These are phyloP conservation scores for Crotalaria pallida DNA, from an alignment of 306 rosid genomes.

Conservation along the genomic window DNA sequence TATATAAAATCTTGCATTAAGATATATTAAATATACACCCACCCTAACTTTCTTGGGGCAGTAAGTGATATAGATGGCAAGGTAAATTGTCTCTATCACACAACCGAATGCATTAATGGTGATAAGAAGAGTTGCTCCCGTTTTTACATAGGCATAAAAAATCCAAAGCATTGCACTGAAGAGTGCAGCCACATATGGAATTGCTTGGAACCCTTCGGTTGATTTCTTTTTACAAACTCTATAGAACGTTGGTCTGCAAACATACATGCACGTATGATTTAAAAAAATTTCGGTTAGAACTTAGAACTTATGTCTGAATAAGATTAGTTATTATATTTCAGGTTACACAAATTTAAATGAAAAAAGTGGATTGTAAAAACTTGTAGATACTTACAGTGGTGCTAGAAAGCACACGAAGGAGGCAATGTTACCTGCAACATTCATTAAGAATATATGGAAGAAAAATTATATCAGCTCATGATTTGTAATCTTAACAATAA, in stretches of 20 bases:
- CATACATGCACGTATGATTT: neutral
- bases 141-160: slow-evolving; percentile 66
- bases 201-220: slow-evolving; percentile 84
- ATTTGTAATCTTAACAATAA: neutral
- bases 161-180: slow-evolving; percentile 90
- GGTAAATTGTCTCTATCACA: slow-evolving; percentile 79
- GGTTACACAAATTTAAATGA: neutral
- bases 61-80: slow-evolving; percentile 62
- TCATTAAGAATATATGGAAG: neutral
- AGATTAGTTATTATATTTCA: neutral
- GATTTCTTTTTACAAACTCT: slow-evolving; percentile 79
- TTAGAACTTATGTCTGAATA: neutral
- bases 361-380: neutral
- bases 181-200: slow-evolving; percentile 80
- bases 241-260: slow-evolving; percentile 70
- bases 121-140: slow-evolving; percentile 61
- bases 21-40: neutral
- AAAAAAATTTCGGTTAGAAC: neutral
- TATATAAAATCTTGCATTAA: neutral
- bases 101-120: slow-evolving; percentile 79
- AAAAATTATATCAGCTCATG: neutral
- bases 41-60: slow-evolving; percentile 70
- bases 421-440: slow-evolving; percentile 50
- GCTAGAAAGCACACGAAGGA: slow-evolving; percentile 83
- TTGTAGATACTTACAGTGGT: slow-evolving; percentile 59